Percentiles rank a stretch among this genome's conserved stretches.
These are phyloP conservation scores for Rhizopus stolonifer DNA, from an alignment of 371 early-diverging fungal species.

Conservation along the genomic window DNA sequence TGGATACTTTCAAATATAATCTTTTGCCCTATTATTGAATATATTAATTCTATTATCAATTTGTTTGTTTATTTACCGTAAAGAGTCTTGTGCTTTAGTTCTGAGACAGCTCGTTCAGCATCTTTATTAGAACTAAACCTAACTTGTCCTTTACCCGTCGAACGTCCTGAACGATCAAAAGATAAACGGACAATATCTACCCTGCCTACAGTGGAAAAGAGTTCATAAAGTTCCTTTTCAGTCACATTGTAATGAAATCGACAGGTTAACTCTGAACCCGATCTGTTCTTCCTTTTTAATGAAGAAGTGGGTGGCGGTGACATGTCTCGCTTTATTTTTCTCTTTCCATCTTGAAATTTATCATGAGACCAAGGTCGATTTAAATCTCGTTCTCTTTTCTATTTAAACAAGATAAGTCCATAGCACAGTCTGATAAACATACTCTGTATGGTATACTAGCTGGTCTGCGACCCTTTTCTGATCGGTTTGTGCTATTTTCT, in stretches of 20 bases:
- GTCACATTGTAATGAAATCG: constrained; percentile 44
- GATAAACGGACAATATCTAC: constrained; percentile 30
- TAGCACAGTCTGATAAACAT: no score
- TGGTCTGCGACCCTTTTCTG: no score
- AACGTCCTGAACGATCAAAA: constrained; percentile 47
- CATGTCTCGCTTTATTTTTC: no score
- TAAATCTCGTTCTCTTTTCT: constrained; percentile 17
- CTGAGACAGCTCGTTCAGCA: constrained; percentile 38
- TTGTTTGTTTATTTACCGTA: no score
- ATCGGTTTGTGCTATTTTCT: no score
- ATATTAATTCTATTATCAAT: no score
- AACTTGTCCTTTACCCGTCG: constrained; percentile 39
- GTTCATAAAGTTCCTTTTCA: constrained; percentile 42
- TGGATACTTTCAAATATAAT: no score
- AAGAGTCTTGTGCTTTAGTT: no score
- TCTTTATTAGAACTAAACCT: constrained; percentile 24
- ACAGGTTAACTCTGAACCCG: constrained; percentile 11
- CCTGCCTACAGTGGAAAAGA: constrained; percentile 41
- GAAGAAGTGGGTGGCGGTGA: constrained; percentile 22
- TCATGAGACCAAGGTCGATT: constrained; percentile 41
- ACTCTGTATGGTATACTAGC: no score
- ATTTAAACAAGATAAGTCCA: no score
- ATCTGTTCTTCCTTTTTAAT: constrained; percentile 30
- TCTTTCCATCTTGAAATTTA: constrained; percentile 29
- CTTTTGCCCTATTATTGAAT: no score